Base-by-base conservation (phyloP, 257 asterid genomes). In the Ehretia macrophylla region DNA sequence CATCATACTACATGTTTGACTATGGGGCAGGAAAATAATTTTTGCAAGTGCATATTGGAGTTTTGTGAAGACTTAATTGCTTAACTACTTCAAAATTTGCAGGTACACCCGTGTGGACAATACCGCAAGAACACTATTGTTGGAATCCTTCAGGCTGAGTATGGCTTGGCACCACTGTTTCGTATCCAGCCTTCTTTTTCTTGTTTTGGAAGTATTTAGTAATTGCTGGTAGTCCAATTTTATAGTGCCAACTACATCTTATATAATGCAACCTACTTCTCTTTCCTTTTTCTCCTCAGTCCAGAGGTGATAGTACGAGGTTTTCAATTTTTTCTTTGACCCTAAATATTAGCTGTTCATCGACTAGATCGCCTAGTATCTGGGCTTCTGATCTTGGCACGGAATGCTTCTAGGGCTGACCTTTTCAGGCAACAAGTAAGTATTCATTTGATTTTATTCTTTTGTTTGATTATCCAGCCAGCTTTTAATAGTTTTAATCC, bases 31-130 rank as follows among this genome's bases (percentile, higher is more conserved):
- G 17, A 5, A 38, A 22, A 44, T 5, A 8, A 44, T 56, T 42
- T 35, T 14, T 3, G 5, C 19, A 10, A 42, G 17, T 49, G 62
- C 46, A 19, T 42, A 17, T 18, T 44, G 51, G 42, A 32, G 65
- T 58, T 39, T 63, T 14, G 8, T 46, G 22, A 37, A 40, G 27
- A 44, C 48, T 17, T 37, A 16, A 54, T 8, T 17, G 13, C 20
- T 40, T 12, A 32, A 11, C 53, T 35, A 65, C 23, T 32, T 38
- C 20, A 17, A 48, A 55, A 16, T 14, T 66, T 62, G n/a, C 56
- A 89, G 99, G 99, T 93, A 63, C 99, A 93, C 69, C 95, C 99
- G 12, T 93, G 99, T 72, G 99, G 99, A 51, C 97, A 93, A 74
- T 93, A 93, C 69, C 89, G 99, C 62, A 93, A 93, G 82, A 93